Evolutionary conservation across 2,329 filamentous ascomycete genomes (phyloP).

Genomic region (Mollisia scopiformis): DNA sequence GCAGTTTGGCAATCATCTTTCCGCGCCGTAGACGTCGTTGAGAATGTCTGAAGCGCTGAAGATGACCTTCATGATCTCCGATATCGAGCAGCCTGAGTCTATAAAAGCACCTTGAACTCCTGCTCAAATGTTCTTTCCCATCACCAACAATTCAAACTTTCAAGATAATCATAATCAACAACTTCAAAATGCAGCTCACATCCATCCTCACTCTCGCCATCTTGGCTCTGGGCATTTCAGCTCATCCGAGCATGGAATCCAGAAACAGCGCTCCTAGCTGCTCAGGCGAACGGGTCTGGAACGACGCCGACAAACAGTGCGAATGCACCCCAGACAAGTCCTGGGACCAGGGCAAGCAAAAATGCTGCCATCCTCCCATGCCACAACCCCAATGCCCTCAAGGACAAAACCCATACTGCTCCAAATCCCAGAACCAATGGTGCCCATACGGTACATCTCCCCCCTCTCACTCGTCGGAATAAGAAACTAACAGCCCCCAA

Average conservation of each 20-base stretch:
- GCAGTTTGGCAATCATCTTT: not conserved
- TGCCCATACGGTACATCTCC: not conserved
- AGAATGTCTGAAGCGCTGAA: not conserved
- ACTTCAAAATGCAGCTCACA: slow-evolving; percentile 1
- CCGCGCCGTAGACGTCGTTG: not conserved
- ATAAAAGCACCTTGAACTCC: not conserved
- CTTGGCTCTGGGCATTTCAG: not conserved
- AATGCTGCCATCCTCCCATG: not conserved
- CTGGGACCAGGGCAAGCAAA: not conserved
- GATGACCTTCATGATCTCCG: not conserved
- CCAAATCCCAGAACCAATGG: not conserved
- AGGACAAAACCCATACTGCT: not conserved
- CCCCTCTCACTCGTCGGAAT: not conserved
- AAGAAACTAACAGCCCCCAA: no score
- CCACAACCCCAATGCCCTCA: not conserved
- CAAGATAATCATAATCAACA: not conserved
- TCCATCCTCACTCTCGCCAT: not conserved
- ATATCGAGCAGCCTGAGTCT: not conserved
- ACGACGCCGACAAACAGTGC: not conserved
- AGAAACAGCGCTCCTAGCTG: not conserved
- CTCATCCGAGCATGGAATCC: not conserved
- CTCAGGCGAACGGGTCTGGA: not conserved
- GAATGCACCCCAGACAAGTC: not conserved
- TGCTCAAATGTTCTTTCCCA: not conserved
- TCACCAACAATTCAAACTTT: not conserved